phyloP scores from a whole-genome alignment of 2,329 filamentous ascomycete species.

The Dendryphion nanum region DNA sequence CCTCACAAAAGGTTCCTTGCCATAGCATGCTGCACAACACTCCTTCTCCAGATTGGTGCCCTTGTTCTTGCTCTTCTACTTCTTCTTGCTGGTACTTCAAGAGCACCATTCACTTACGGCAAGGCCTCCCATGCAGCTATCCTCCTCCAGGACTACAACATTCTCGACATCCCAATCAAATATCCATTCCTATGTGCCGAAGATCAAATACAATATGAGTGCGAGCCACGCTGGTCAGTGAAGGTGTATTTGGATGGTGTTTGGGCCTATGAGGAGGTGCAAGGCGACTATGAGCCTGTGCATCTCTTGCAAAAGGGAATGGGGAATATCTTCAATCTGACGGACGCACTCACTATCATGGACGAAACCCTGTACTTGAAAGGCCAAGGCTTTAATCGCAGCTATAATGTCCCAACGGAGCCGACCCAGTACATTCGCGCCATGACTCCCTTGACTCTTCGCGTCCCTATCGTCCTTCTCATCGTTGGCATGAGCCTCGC shows the following conservation, averaged over 20 bases:
- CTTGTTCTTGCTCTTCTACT: too few species aligned
- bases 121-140: too few species aligned
- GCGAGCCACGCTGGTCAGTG: neutral
- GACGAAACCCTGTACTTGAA: neutral
- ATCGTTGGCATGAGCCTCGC: neutral
- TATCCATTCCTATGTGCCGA: neutral
- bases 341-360: neutral
- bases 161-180: constrained; percentile 3
- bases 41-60: too few species aligned
- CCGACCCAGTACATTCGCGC: neutral
- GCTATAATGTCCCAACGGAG: neutral
- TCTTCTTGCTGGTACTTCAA: too few species aligned
- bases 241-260: constrained; percentile 3
- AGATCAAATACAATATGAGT: neutral
- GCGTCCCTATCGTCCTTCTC: neutral
- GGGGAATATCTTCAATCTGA: constrained; percentile 1
- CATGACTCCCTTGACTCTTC: neutral
- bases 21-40: too few species aligned
- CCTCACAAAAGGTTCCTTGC: too few species aligned
- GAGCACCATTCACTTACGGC: too few species aligned
- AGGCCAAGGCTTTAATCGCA: neutral
- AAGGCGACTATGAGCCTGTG: neutral
- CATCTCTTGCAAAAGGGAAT: neutral
- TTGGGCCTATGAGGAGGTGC: neutral
- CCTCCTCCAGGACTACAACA: neutral